A percentile compares a stretch with the other conserved stretches of the same genome.
phyloP scores from a whole-genome alignment of 2,329 filamentous ascomycete genomes.

The Trichoderma polysporum region DNA sequence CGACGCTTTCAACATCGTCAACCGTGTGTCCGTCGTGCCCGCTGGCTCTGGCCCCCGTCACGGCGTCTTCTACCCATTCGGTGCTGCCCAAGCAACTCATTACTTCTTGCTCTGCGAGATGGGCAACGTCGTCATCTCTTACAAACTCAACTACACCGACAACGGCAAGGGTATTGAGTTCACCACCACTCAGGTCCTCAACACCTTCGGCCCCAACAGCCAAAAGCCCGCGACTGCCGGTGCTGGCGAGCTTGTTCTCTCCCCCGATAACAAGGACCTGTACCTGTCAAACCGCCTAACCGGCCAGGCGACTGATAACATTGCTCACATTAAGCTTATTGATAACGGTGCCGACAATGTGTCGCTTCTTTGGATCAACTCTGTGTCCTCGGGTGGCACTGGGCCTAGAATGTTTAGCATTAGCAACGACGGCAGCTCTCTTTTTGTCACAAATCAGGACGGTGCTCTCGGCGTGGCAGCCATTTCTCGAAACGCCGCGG shows the following conservation, averaged over 20 bases:
- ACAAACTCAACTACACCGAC: constrained; percentile 40
- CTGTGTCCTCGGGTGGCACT: constrained; percentile 37
- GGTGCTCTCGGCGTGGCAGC: constrained; percentile 43
- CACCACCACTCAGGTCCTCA: constrained; percentile 38
- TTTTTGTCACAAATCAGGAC: constrained; percentile 51
- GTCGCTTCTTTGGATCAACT: constrained; percentile 36
- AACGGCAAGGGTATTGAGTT: constrained; percentile 35
- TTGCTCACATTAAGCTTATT: constrained; percentile 46
- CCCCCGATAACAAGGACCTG: constrained; percentile 43
- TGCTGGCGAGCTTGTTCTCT: constrained; percentile 47
- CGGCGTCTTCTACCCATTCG: constrained; percentile 46
- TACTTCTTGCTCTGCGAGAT: constrained; percentile 51
- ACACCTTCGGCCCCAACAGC: constrained; percentile 40
- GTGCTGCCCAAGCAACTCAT: constrained; percentile 39
- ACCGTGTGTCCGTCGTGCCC: constrained; percentile 34
- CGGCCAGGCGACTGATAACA: constrained; percentile 45
- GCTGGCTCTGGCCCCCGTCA: constrained; percentile 51
- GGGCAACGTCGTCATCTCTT: constrained; percentile 45
- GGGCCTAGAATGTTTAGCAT: constrained; percentile 50
- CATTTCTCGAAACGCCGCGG: constrained; percentile 27
- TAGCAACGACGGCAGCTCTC: constrained; percentile 35
- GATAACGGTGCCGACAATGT: constrained; percentile 27
- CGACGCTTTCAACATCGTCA: constrained; percentile 41
- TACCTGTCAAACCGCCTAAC: constrained; percentile 54
- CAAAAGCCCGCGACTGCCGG: constrained; percentile 39